Percentiles rank a stretch among this genome's conserved stretches.
These are phyloP conservation scores for Leccinellum albellum DNA, from an alignment of 768 basidiomycete genomes.

Conservation along the genomic window DNA sequence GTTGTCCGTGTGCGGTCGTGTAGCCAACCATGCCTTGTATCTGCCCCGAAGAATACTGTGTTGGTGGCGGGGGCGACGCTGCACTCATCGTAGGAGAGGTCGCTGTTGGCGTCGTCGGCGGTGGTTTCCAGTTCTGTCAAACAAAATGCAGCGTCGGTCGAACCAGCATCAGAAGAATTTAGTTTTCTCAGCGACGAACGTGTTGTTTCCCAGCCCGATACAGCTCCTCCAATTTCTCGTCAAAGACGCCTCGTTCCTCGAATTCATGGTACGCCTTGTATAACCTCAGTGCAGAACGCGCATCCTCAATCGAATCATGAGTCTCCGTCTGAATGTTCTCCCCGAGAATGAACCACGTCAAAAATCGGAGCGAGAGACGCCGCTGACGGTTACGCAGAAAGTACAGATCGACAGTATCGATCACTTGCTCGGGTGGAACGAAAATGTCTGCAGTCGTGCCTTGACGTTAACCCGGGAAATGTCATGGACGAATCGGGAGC, in stretches of 20 bases:
- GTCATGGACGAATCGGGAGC: slow-evolving; percentile 25
- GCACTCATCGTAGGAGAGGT: slow-evolving; percentile 1
- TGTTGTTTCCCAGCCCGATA: slow-evolving; percentile 75
- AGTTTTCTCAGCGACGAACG: slow-evolving; percentile 38
- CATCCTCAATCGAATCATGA: slow-evolving; percentile 99
- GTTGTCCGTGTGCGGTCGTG: not conserved
- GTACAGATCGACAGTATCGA: slow-evolving; percentile 97
- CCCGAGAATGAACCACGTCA: slow-evolving; percentile 90
- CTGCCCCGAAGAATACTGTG: not conserved
- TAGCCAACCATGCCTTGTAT: not conserved
- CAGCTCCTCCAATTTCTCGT: slow-evolving; percentile 81
- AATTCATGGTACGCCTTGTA: slow-evolving; percentile 80
- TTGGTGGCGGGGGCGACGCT: not conserved
- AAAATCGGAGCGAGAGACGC: slow-evolving; percentile 85
- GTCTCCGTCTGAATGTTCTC: slow-evolving; percentile 91
- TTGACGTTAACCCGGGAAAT: not conserved
- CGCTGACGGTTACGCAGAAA: slow-evolving; percentile 78
- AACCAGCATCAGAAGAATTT: not conserved
- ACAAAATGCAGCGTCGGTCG: not conserved
- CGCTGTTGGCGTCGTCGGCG: slow-evolving; percentile 18
- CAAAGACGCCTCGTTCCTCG: slow-evolving; percentile 73
- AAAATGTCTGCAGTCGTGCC: slow-evolving; percentile 67
- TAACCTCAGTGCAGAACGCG: slow-evolving; percentile 76
- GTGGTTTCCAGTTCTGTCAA: slow-evolving; percentile 57
- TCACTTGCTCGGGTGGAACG: slow-evolving; percentile 92